Base-by-base conservation (phyloP, 768 basidiomycete species). In the Tulasnella sp. region DNA sequence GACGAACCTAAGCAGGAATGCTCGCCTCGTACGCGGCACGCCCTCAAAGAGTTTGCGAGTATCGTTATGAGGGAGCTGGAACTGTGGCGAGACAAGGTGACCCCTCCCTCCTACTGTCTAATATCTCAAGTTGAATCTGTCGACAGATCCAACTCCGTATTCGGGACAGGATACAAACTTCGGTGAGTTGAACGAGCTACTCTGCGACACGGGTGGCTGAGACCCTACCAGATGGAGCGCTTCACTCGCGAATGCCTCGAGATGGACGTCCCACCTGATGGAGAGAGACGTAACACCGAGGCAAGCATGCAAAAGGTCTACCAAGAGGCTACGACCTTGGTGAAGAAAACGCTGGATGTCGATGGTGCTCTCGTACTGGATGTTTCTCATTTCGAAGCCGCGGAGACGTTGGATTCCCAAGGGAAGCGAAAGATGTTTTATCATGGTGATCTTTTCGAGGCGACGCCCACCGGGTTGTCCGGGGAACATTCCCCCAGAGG, bases 51-150 rank as follows among this genome's bases (percentile, higher is more conserved):
- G 68, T 96, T 96, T 65, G 92, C 93, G 57, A 89, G 87, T 2
- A 83, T 97, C 56, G 83, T 84, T 15, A 88, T 96, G 84, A 80
- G 93, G 34, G 93, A 97, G 68, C 81, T 97, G 82, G 93, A 96
- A 67, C 72, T 96, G 2, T 96, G 91, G 91, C 74, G 84, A 59
- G 92, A 96, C 68, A 94, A 96, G 75, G 86, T 86, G 56, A 49
- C 12, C 21, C 50, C 36, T 5, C 35, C 8, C 37, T 17, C n/a
- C 7, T 58, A 62, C 58, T 19, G 6, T 37, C 8, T 45, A 12
- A 35, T 53, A 53, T 53, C n/a, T 19, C n/a, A 7, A 39, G 14
- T 37, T 37, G n/a, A 9, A 25, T 27, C 0, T 31, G 1, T 48
- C n/a, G n/a, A n/a, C n/a, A 86, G 86, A 90, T 93, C 50, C 92